Conservation (phyloP, 2,329 filamentous ascomycete genomes). For the Verticillium longisporum region DNA sequence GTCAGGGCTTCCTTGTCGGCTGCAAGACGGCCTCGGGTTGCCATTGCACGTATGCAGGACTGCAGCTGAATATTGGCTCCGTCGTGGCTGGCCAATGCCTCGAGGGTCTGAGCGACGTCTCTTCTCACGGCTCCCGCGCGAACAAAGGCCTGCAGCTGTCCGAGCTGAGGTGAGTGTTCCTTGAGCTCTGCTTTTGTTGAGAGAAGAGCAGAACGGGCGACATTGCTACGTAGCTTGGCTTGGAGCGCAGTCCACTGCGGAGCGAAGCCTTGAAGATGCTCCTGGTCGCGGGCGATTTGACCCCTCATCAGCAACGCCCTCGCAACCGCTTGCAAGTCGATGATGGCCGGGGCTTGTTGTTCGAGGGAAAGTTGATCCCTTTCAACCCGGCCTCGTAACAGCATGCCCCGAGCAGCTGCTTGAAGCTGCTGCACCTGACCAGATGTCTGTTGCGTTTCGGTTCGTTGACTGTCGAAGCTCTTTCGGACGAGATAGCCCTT, state of each 20-base stretch:
- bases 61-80: constrained; percentile 46
- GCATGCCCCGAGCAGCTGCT: constrained; percentile 59
- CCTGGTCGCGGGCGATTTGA: constrained; percentile 42
- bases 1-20: constrained; percentile 48
- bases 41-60: constrained; percentile 53
- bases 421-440: constrained; percentile 54
- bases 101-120: constrained; percentile 39
- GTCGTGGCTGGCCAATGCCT: constrained; percentile 39
- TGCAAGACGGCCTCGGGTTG: constrained; percentile 44
- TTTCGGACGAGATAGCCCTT: constrained; percentile 61
- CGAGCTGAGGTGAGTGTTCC: constrained; percentile 34
- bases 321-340: constrained; percentile 57
- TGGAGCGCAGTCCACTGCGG: constrained; percentile 45
- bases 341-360: constrained; percentile 41
- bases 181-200: constrained; percentile 41
- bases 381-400: constrained; percentile 51
- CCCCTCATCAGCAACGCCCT: constrained; percentile 55
- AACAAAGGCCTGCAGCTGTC: constrained; percentile 42
- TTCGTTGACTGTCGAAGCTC: constrained; percentile 46
- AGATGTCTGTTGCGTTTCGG: constrained; percentile 44
- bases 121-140: constrained; percentile 49
- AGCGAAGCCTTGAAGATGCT: constrained; percentile 42
- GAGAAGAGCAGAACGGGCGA: constrained; percentile 36
- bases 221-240: constrained; percentile 38
- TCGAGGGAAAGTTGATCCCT: constrained; percentile 46